A percentile compares a stretch with the other conserved stretches of the same genome.
Evolutionary conservation across 768 basidiomycete genomes (phyloP).

Genomic region (Trichaptum fuscoviolaceum): DNA sequence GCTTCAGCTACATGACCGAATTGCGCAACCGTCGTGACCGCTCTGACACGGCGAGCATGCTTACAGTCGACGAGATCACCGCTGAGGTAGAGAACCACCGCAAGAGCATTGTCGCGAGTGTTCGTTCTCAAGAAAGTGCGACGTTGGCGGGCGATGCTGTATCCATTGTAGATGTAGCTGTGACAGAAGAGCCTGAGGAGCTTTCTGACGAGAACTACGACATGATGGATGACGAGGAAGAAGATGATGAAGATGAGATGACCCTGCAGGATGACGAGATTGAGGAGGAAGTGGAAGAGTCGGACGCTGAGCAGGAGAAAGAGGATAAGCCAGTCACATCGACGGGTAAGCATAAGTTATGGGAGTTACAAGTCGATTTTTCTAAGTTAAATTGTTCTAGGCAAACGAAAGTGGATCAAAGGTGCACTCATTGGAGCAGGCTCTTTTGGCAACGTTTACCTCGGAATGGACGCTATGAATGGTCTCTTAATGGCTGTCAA

Average conservation of each 20-base stretch:
- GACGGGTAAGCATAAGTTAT: slow-evolving; percentile 33
- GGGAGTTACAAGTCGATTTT: background rate
- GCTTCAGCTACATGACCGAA: slow-evolving; percentile 80
- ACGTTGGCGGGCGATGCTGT: slow-evolving; percentile 40
- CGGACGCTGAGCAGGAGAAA: slow-evolving; percentile 32
- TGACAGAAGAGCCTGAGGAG: slow-evolving; percentile 18
- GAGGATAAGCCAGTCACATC: slow-evolving; percentile 48
- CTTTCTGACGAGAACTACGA: slow-evolving; percentile 27
- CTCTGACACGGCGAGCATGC: slow-evolving; percentile 83
- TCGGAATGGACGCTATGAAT: slow-evolving; percentile 89
- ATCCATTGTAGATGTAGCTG: slow-evolving; percentile 32
- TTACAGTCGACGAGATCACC: slow-evolving; percentile 98
- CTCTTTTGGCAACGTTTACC: slow-evolving; percentile 92
- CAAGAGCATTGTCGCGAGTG: slow-evolving; percentile 37
- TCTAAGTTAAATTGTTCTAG: slow-evolving; percentile 14
- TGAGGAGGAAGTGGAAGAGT: slow-evolving; percentile 28
- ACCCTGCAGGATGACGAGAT: slow-evolving; percentile 27
- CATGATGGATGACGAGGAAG: slow-evolving; percentile 42
- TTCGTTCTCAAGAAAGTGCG: slow-evolving; percentile 44
- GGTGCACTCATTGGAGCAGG: slow-evolving; percentile 93
- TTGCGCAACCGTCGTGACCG: slow-evolving; percentile 75
- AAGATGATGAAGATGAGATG: slow-evolving; percentile 28
- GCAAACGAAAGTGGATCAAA: slow-evolving; percentile 89
- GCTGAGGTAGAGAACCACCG: slow-evolving; percentile 74
- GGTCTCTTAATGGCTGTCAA: slow-evolving; percentile 96